Evolutionary conservation across 495 filamentous ascomycete genomes (phyloP), one percentile per base, ranked within the genome.

Genomic region (Astrocystis sublimbata): DNA sequence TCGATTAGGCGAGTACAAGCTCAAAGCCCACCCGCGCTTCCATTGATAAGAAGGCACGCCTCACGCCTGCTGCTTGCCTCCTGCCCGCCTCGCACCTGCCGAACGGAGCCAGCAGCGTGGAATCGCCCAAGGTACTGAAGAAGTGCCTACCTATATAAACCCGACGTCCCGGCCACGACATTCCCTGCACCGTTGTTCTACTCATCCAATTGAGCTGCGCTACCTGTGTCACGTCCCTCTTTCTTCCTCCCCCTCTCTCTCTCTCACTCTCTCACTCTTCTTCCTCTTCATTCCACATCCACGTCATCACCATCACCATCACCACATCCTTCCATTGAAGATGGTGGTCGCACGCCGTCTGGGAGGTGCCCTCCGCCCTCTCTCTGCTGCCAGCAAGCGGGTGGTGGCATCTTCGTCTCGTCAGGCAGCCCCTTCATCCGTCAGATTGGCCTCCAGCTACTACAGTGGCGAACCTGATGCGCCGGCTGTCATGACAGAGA

Each of bases 401-500:
- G 24, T 60, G 30, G 8, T 28, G 4, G 19, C 31, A 36, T 58
- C 54, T 35, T n/a, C 46, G 6, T 3, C 59, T 51, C 57, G 65
- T 43, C 66, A 60, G 40, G 71, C 74, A 51, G 38, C 73, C 7
- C 65, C 64, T 21, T 76, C 76, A 3, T 47, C 68, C 36, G 50
- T 55, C 62, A 73, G 67, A 36, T 79, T 80, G 78, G 69, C 72
- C 19, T 73, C 76, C 28, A 58, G 52, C 63, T 90, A 83, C 79
- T 87, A 89, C 74, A 73, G 83, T 63, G 76, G 87, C 68, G 93
- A 98, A 82, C 92, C 93, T n/a, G 60, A 79, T 40, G 85, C 80
- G 23, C 93, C 93, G 31, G 79, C 76, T 10, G 74, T 97, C 62
- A 85, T 84, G 73, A 96, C 90, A 6, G 77, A 84, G 35, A 92